A percentile compares a stretch with the other conserved stretches of the same genome.
These are phyloP conservation scores for Lenwebbia sp. DNA, from an alignment of 345 rosid genomes.

Conservation along the genomic window DNA sequence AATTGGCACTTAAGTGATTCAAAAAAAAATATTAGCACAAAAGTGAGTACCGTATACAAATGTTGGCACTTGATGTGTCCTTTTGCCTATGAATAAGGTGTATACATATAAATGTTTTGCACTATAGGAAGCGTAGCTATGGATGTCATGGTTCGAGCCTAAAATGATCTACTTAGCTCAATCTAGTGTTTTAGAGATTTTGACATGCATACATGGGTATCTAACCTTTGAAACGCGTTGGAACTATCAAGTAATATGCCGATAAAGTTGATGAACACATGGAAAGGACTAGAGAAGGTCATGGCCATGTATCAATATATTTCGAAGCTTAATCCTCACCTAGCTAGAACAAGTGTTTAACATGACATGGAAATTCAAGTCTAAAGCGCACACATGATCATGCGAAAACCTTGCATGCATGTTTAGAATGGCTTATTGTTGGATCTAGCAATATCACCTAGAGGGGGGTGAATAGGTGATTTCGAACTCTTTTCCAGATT, in stretches of 20 bases:
- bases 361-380: not conserved
- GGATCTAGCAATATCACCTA: too few relatives aligned
- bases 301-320: not conserved
- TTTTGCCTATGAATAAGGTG: not conserved
- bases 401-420: not conserved
- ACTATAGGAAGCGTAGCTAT: not conserved
- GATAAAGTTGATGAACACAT: not conserved
- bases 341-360: not conserved
- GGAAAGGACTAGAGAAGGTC: not conserved
- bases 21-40: too few relatives aligned
- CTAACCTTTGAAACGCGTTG: not conserved
- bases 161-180: not conserved
- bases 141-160: not conserved
- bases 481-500: too few relatives aligned
- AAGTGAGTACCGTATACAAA: too few relatives aligned
- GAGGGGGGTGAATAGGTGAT: too few relatives aligned
- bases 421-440: not conserved
- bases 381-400: not conserved
- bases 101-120: not conserved
- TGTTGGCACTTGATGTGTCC: too few relatives aligned
- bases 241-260: not conserved
- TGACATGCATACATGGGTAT: not conserved
- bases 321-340: not conserved
- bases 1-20: too few relatives aligned
- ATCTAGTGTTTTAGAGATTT: not conserved